Evolutionary conservation across 2,329 filamentous ascomycete species (phyloP).

Genomic region (Hyphodiscus sp.): DNA sequence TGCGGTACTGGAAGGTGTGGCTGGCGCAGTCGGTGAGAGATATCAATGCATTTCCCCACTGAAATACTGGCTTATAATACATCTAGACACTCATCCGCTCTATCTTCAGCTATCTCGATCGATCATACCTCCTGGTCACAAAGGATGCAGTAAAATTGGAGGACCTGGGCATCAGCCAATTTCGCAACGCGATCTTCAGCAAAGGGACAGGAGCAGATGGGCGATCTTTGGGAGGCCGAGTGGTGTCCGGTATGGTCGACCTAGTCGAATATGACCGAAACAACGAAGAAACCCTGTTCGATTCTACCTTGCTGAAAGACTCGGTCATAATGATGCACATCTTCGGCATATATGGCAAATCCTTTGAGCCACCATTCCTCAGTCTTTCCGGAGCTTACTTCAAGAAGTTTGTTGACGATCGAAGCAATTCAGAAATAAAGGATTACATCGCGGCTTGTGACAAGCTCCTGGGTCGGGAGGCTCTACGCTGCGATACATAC

Average conservation of each 20-base stretch:
- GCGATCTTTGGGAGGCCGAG: constrained; percentile 33
- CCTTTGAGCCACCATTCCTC: constrained; percentile 75
- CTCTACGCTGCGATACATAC: constrained; percentile 70
- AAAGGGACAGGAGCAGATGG: constrained; percentile 27
- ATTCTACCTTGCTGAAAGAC: constrained; percentile 61
- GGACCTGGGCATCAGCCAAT: constrained; percentile 72
- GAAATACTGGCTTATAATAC: constrained; percentile 9
- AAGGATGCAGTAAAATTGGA: constrained; percentile 66
- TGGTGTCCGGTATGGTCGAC: constrained; percentile 60
- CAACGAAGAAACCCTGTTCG: constrained; percentile 46
- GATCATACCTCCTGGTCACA: constrained; percentile 75
- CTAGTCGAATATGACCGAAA: constrained; percentile 68
- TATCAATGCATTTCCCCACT: not conserved
- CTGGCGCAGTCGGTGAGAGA: constrained; percentile 62
- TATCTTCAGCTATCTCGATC: constrained; percentile 90
- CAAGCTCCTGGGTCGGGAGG: constrained; percentile 64
- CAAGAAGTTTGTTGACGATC: constrained; percentile 59
- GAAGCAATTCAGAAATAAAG: constrained; percentile 57
- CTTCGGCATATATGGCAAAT: constrained; percentile 70
- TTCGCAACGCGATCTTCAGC: constrained; percentile 52
- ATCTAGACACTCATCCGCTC: constrained; percentile 67
- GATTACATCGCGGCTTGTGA: constrained; percentile 69
- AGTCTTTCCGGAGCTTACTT: constrained; percentile 63
- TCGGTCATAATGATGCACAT: constrained; percentile 78
- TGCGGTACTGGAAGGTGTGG: constrained; percentile 68